These are phyloP conservation scores for Pisolithus marmoratus DNA, from an alignment of 768 basidiomycete genomes.

Conservation along the genomic window DNA sequence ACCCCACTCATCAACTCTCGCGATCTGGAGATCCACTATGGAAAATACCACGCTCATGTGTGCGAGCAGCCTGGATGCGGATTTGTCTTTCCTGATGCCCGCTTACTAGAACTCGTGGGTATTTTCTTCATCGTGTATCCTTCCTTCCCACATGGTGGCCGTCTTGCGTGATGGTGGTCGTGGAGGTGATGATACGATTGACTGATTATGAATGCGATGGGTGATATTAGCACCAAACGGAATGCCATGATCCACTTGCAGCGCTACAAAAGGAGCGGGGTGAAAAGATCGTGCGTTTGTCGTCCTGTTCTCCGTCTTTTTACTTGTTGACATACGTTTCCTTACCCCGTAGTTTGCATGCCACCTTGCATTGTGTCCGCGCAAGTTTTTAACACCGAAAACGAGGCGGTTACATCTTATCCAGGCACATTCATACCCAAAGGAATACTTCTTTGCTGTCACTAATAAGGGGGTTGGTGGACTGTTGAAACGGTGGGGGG, in stretches of 20 bases:
- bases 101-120: constrained; percentile 73
- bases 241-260: constrained; percentile 86
- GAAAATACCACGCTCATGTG: constrained; percentile 78
- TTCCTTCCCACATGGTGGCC: not conserved
- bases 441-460: constrained; percentile 87
- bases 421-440: constrained; percentile 75
- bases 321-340: not conserved
- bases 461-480: constrained; percentile 89
- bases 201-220: constrained; percentile 1
- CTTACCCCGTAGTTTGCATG: constrained; percentile 61
- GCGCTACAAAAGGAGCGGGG: constrained; percentile 70
- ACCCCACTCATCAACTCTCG: constrained; percentile 59
- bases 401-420: constrained; percentile 77
- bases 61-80: constrained; percentile 66
- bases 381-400: constrained; percentile 67
- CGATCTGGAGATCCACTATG: constrained; percentile 81
- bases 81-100: constrained; percentile 81
- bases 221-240: constrained; percentile 62
- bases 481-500: constrained; percentile 73
- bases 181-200: not conserved
- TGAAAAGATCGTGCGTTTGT: constrained; percentile 65
- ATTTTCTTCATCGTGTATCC: not conserved
- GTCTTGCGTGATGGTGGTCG: not conserved
- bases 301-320: constrained; percentile 10
- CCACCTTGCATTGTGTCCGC: constrained; percentile 54